A percentile compares a stretch with the other conserved stretches of the same genome.
Evolutionary conservation across 768 basidiomycete genomes (phyloP).

Genomic region (Agrocybe pediades): DNA sequence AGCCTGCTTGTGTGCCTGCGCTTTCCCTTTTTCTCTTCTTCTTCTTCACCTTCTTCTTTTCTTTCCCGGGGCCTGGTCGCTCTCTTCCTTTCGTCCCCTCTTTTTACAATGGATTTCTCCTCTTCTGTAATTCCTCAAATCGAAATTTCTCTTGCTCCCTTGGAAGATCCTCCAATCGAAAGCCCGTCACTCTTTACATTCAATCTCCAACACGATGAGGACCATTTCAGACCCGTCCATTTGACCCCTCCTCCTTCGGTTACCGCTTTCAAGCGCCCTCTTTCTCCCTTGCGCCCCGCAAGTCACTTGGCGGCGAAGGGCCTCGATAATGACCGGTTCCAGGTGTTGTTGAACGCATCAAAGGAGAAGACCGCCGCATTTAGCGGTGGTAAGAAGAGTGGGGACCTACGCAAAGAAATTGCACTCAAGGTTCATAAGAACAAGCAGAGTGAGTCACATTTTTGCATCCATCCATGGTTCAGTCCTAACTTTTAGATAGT

Average conservation of each 20-base stretch:
- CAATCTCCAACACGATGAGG: slow-evolving; percentile 35
- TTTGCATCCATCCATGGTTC: background rate
- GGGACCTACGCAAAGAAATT: slow-evolving; percentile 73
- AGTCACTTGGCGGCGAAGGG: slow-evolving; percentile 52
- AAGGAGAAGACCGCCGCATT: slow-evolving; percentile 55
- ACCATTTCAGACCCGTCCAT: slow-evolving; percentile 58
- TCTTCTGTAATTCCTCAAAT: slow-evolving; percentile 58
- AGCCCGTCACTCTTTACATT: slow-evolving; percentile 27
- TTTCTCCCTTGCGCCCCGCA: slow-evolving; percentile 60
- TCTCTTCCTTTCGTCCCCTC: slow-evolving; percentile 22
- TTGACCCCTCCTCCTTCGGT: slow-evolving; percentile 57
- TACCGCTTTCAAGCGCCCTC: slow-evolving; percentile 42
- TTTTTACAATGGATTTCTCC: slow-evolving; percentile 41
- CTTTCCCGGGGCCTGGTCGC: slow-evolving; percentile 57
- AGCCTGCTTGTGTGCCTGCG: slow-evolving; percentile 20
- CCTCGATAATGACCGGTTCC: slow-evolving; percentile 63
- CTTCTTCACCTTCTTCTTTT: slow-evolving; percentile 24
- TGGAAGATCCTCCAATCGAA: slow-evolving; percentile 20
- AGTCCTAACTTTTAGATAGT: slow-evolving; percentile 35
- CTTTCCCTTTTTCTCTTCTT: slow-evolving; percentile 36
- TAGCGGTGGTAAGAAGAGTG: slow-evolving; percentile 43
- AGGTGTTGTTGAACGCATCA: slow-evolving; percentile 61
- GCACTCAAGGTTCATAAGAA: slow-evolving; percentile 70
- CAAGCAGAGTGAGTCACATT: slow-evolving; percentile 64
- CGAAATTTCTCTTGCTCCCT: slow-evolving; percentile 64